Conservation (phyloP, 306 rosid genomes). For the Cucumis hystrix region DNA sequence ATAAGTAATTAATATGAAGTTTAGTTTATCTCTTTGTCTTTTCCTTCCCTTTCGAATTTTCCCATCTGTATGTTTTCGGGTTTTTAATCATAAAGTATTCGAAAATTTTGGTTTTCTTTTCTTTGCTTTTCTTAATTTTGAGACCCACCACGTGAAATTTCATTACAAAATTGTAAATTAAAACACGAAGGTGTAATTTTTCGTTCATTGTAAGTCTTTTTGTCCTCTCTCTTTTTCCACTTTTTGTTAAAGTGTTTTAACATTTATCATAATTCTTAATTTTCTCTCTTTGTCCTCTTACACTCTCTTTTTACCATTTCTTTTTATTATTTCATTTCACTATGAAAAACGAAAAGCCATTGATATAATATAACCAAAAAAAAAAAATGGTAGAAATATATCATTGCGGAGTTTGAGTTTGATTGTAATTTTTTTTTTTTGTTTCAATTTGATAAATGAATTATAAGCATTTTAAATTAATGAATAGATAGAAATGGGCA, state of each 20-base stretch:
- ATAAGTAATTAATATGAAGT: background rate
- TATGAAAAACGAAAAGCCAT: background rate
- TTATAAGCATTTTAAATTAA: no score
- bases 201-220: background rate
- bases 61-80: background rate
- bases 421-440: no score
- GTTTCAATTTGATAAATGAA: no score
- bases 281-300: background rate
- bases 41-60: background rate
- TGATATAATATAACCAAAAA: background rate
- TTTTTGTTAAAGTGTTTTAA: background rate
- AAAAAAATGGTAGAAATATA: no score
- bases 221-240: background rate
- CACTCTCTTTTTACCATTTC: background rate
- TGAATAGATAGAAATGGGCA: no score
- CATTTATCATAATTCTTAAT: background rate
- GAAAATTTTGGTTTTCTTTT: background rate
- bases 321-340: background rate
- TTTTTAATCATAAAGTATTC: background rate
- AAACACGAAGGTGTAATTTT: background rate
- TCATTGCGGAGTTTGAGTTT: no score
- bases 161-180: background rate
- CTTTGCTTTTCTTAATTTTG: background rate
- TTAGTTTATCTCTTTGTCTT: constrained; percentile 3
- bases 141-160: constrained; percentile 69